Conservation (phyloP, 345 rosid genomes). For the Brassica rapa region DNA sequence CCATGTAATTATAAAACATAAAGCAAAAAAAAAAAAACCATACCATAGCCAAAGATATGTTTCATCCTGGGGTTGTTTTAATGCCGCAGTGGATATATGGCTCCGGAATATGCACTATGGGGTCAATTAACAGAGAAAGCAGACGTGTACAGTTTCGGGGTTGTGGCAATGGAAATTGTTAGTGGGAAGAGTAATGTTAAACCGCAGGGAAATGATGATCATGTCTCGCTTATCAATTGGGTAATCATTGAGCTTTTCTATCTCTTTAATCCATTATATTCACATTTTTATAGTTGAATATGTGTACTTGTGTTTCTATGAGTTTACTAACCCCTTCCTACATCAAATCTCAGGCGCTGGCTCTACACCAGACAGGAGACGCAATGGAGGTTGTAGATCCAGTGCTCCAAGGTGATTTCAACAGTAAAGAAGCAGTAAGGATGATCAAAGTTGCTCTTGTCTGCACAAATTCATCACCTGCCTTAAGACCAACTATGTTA, state of each 20-base stretch:
- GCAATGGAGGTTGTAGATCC: not conserved
- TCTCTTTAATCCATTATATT: too few relatives aligned
- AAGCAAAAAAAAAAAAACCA: not conserved
- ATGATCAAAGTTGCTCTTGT: not conserved
- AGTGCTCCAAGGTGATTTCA: not conserved
- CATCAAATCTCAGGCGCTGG: not conserved
- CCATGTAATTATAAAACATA: constrained; percentile 40
- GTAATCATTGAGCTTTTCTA: not conserved
- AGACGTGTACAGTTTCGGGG: constrained; percentile 62
- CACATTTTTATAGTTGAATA: too few relatives aligned
- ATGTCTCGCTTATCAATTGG: not conserved
- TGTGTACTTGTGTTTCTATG: too few relatives aligned
- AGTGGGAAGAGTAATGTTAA: constrained; percentile 45
- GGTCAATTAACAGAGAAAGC: constrained; percentile 56
- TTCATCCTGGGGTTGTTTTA: not conserved
- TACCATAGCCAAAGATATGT: too few relatives aligned
- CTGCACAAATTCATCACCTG: not conserved
- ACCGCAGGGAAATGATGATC: not conserved
- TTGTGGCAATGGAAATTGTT: constrained; percentile 51
- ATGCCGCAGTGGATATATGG: constrained; percentile 54
- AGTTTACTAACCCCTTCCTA: too few relatives aligned
- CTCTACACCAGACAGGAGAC: not conserved
- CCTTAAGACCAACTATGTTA: not conserved
- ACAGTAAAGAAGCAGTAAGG: not conserved
- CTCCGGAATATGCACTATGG: constrained; percentile 58